Conservation (phyloP, 2,329 filamentous ascomycete genomes). For the Sporothrix luriei region DNA sequence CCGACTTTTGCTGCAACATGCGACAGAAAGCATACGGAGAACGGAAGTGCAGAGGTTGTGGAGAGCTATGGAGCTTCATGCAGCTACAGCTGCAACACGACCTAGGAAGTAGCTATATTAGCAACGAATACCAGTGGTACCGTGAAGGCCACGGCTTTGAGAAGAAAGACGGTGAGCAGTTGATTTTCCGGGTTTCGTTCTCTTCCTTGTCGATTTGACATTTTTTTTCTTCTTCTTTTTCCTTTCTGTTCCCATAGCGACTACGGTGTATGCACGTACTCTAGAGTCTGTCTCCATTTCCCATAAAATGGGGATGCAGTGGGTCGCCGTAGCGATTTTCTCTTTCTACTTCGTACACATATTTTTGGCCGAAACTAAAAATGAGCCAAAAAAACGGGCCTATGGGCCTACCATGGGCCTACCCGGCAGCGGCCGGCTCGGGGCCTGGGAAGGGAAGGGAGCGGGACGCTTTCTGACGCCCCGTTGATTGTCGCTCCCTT, state of each 20-base stretch:
- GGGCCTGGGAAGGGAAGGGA: conserved; percentile 18
- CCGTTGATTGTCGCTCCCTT: not conserved
- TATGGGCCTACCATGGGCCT: not conserved
- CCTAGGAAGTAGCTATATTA: not conserved
- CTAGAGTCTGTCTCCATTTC: not conserved
- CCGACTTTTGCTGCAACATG: not conserved
- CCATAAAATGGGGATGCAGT: not conserved
- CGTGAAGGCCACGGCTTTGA: not conserved
- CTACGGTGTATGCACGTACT: conserved; percentile 22
- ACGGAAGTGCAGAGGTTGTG: not conserved
- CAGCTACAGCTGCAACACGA: not conserved
- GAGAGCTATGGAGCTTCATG: conserved; percentile 13
- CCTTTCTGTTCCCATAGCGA: conserved; percentile 19
- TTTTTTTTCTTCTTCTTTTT: not conserved
- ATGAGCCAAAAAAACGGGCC: conserved; percentile 16
- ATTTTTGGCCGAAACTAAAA: conserved; percentile 4
- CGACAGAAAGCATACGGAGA: not conserved
- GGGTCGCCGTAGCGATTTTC: not conserved
- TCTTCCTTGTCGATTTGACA: not conserved
- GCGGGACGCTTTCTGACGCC: conserved; percentile 16
- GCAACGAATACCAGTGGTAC: not conserved
- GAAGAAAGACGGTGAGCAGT: not conserved
- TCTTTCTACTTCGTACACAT: not conserved
- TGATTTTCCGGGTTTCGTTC: not conserved
- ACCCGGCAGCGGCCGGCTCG: conserved; percentile 26